phyloP scores from a whole-genome alignment of 2,329 filamentous ascomycete genomes.

The Zymoseptoria crescenta region DNA sequence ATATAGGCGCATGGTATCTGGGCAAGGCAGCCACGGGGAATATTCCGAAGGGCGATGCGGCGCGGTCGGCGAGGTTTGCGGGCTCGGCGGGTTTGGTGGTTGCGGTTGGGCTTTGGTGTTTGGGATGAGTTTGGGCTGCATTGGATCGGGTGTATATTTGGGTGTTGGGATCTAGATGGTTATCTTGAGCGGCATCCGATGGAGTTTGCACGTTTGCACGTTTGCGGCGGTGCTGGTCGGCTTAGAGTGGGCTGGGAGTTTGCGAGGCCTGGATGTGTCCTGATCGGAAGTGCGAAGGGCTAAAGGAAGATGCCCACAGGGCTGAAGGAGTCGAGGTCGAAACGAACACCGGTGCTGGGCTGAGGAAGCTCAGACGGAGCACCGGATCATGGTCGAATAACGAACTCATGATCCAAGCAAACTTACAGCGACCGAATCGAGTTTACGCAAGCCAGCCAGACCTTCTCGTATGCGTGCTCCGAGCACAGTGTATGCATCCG shows the following conservation, averaged over 20 bases:
- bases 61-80: conserved; percentile 19
- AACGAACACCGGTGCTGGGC: background rate
- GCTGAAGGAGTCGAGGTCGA: background rate
- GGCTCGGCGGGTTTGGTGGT: conserved; percentile 21
- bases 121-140: conserved; percentile 7
- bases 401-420: background rate
- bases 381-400: background rate
- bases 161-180: background rate
- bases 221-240: too few species aligned
- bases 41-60: conserved; percentile 27
- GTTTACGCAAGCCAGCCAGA: background rate
- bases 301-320: background rate
- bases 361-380: background rate
- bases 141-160: background rate
- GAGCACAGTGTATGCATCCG: background rate
- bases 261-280: background rate
- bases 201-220: background rate
- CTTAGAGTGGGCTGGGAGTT: background rate
- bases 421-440: background rate
- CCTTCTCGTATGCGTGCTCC: background rate
- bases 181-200: background rate
- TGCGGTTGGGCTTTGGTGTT: conserved; percentile 14
- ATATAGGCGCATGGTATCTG: conserved; percentile 73
- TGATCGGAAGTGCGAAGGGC: background rate
- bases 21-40: conserved; percentile 41